These are phyloP conservation scores for Fraxinus floribunda DNA, from an alignment of 305 asterid species.

Conservation along the genomic window DNA sequence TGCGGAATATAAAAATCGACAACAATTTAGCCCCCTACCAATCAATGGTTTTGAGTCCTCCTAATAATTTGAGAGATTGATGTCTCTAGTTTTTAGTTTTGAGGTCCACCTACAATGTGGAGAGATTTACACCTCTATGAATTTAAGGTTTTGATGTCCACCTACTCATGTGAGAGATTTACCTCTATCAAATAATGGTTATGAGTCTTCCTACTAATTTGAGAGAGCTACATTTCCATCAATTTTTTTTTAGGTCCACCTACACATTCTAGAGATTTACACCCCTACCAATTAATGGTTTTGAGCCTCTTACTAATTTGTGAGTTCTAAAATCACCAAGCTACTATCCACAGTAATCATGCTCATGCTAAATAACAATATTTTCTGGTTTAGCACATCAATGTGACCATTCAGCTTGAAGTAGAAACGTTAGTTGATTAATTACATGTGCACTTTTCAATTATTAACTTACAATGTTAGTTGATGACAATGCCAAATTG, in stretches of 20 bases:
- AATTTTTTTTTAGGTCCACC: not conserved
- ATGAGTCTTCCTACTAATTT: not conserved
- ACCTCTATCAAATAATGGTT: not conserved
- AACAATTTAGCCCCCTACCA: not conserved
- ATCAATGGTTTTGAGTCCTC: not conserved
- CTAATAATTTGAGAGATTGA: not conserved
- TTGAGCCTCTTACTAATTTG: not conserved
- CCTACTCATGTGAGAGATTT: not conserved
- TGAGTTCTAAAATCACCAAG: not conserved
- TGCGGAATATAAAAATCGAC: too few species aligned
- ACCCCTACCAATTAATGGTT: not conserved
- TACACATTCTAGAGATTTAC: not conserved
- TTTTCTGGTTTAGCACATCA: not conserved
- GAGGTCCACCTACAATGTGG: not conserved
- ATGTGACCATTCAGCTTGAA: not conserved
- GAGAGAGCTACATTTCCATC: not conserved
- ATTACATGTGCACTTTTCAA: not conserved
- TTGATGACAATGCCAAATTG: not conserved
- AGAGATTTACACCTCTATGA: not conserved
- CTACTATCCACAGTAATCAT: not conserved
- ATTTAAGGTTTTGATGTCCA: not conserved
- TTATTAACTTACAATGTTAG: not conserved
- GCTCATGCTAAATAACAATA: not conserved
- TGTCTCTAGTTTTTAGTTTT: not conserved
- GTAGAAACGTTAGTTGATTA: not conserved